Percentiles rank a stretch among this genome's conserved stretches.
Evolutionary conservation across 73 alveolate genomes (phyloP).

Genomic region (Paramecium pentaurelia): DNA sequence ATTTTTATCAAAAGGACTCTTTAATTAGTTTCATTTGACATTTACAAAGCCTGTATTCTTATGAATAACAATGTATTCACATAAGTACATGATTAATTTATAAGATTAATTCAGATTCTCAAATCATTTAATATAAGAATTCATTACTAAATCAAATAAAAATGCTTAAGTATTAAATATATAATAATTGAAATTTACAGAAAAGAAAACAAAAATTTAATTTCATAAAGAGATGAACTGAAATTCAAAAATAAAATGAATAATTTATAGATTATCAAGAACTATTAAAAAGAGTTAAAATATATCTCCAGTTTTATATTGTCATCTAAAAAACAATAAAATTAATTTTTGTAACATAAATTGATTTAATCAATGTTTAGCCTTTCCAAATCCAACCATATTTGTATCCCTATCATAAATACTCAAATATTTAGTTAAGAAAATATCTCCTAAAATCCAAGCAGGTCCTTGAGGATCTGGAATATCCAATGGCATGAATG

Average conservation of each 20-base stretch:
- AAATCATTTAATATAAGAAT: neutral
- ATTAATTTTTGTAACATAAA: neutral
- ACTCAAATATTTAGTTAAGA: slow-evolving; percentile 81
- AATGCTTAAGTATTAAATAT: neutral
- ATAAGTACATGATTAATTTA: neutral
- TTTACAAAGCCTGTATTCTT: neutral
- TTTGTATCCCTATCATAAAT: slow-evolving; percentile 86
- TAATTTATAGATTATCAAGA: neutral
- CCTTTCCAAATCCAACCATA: slow-evolving; percentile 83
- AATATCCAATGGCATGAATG: slow-evolving; percentile 60
- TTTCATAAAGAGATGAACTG: neutral
- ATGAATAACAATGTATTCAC: neutral
- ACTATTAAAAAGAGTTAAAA: neutral
- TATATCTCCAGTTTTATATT: neutral
- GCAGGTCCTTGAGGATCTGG: slow-evolving; percentile 70
- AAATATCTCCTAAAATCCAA: slow-evolving; percentile 82
- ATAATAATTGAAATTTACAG: too few relatives aligned
- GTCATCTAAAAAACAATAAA: neutral
- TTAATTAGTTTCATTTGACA: neutral
- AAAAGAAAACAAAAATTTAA: too few relatives aligned
- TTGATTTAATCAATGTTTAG: slow-evolving; percentile 18
- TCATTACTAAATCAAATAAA: neutral
- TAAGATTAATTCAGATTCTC: neutral
- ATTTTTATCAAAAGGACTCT: neutral
- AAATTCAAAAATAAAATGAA: neutral